These are phyloP conservation scores for Phaeosphaeria sp. DNA, from an alignment of 2,329 filamentous ascomycete species.

Conservation along the genomic window DNA sequence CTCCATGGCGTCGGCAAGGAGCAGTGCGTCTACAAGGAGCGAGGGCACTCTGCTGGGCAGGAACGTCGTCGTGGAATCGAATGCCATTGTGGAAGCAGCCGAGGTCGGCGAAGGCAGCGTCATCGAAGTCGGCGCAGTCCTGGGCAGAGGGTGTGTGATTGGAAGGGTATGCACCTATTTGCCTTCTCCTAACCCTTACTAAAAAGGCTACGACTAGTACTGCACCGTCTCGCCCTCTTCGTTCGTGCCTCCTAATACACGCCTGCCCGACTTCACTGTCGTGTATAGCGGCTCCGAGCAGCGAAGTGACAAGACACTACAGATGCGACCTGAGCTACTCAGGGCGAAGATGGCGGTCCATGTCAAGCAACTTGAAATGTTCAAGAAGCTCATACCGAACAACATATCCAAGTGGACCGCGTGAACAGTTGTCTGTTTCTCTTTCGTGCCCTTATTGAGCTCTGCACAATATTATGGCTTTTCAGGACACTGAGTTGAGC, in stretches of 20 bases:
- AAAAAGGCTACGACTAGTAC: conserved; percentile 33
- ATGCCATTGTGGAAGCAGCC: conserved; percentile 48
- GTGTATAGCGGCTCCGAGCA: conserved; percentile 49
- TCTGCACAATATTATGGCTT: too few species aligned
- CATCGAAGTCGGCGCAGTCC: conserved; percentile 40
- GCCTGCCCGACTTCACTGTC: conserved; percentile 54
- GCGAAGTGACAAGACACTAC: conserved; percentile 49
- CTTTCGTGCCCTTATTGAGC: not conserved
- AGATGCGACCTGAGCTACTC: conserved; percentile 36
- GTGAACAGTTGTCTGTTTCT: not conserved
- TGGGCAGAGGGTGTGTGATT: conserved; percentile 44
- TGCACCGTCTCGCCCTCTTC: conserved; percentile 53
- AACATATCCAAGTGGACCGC: conserved; percentile 44
- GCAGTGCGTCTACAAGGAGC: conserved; percentile 21
- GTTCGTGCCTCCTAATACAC: conserved; percentile 44
- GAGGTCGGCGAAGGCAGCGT: conserved; percentile 47
- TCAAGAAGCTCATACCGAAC: conserved; percentile 44
- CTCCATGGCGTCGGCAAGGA: conserved; percentile 16
- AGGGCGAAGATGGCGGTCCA: conserved; percentile 38
- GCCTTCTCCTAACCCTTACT: not conserved
- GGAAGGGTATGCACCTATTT: conserved; percentile 46
- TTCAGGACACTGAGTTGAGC: too few species aligned
- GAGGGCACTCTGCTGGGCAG: conserved; percentile 48
- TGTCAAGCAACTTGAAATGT: conserved; percentile 44
- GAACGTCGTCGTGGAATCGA: conserved; percentile 53